These are phyloP conservation scores for Dimargaris verticillata DNA, from an alignment of 192 early-diverging fungal genomes.

Conservation along the genomic window DNA sequence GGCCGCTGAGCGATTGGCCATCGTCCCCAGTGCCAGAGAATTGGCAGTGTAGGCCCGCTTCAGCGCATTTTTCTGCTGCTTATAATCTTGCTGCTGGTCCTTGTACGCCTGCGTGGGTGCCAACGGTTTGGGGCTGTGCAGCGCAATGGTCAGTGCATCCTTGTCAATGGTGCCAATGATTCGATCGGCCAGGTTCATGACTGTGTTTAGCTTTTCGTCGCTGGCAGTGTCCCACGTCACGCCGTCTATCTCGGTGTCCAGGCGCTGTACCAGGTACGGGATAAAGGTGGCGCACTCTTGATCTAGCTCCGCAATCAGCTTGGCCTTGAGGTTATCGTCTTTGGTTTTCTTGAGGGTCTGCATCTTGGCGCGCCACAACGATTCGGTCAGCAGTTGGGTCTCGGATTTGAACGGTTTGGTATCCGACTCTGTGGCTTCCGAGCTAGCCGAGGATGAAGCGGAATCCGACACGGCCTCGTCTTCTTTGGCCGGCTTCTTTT, in stretches of 20 bases:
- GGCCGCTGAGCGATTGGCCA: constrained; percentile 14
- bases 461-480: constrained; percentile 30
- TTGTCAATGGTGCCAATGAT: constrained; percentile 41
- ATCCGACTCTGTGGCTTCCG: constrained; percentile 27
- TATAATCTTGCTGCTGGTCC: constrained; percentile 27
- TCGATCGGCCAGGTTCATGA: constrained; percentile 33
- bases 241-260: constrained; percentile 35
- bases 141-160: constrained; percentile 37
- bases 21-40: constrained; percentile 28
- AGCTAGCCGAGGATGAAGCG: constrained; percentile 26
- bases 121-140: constrained; percentile 41
- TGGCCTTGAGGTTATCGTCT: constrained; percentile 34
- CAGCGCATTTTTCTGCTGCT: constrained; percentile 44
- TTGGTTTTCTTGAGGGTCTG: constrained; percentile 63
- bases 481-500: not conserved
- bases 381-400: constrained; percentile 39
- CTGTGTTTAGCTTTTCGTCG: constrained; percentile 29
- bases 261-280: constrained; percentile 31
- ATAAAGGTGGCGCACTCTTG: constrained; percentile 36
- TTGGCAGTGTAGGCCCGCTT: constrained; percentile 40
- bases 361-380: constrained; percentile 62
- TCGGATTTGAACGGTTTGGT: constrained; percentile 27
- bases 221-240: constrained; percentile 25
- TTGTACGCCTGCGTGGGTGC: constrained; percentile 22
- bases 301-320: constrained; percentile 42